A percentile compares a stretch with the other conserved stretches of the same genome.
These are phyloP conservation scores for Omphalea diandra DNA, from an alignment of 441 rosid genomes.

Conservation along the genomic window DNA sequence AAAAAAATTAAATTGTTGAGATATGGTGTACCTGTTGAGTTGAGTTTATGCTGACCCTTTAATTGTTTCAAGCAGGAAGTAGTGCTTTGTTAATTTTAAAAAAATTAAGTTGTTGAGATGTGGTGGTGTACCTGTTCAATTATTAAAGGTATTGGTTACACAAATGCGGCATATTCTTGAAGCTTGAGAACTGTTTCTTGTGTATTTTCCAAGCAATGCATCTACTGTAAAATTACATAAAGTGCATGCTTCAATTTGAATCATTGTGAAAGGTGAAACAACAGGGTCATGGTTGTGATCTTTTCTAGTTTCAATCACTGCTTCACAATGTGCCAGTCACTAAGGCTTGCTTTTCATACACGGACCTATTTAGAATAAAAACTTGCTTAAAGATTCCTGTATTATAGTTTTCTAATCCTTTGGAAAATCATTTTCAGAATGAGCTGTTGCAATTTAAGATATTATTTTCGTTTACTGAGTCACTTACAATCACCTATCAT, in stretches of 20 bases:
- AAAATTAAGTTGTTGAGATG: no score
- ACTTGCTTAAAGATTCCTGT: neutral
- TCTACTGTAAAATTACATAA: neutral
- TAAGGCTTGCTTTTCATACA: neutral
- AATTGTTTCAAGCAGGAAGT: no score
- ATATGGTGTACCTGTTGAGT: neutral
- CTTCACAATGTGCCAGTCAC: neutral
- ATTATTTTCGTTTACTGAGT: neutral
- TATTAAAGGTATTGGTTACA: neutral
- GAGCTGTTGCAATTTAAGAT: neutral
- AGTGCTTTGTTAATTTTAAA: no score
- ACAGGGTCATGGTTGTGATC: neutral
- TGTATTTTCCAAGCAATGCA: neutral
- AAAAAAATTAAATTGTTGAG: no score
- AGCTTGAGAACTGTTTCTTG: neutral
- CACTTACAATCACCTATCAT: neutral
- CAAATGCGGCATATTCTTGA: neutral
- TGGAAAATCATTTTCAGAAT: neutral
- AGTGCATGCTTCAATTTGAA: neutral
- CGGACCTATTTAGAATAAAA: neutral
- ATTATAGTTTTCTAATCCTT: neutral
- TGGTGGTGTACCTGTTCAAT: neutral
- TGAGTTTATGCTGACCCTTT: neutral
- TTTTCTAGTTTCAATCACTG: neutral
- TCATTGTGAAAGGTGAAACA: neutral